Evolutionary conservation across 2,329 filamentous ascomycete genomes (phyloP).

Genomic region (Teratosphaeria gauchensis): DNA sequence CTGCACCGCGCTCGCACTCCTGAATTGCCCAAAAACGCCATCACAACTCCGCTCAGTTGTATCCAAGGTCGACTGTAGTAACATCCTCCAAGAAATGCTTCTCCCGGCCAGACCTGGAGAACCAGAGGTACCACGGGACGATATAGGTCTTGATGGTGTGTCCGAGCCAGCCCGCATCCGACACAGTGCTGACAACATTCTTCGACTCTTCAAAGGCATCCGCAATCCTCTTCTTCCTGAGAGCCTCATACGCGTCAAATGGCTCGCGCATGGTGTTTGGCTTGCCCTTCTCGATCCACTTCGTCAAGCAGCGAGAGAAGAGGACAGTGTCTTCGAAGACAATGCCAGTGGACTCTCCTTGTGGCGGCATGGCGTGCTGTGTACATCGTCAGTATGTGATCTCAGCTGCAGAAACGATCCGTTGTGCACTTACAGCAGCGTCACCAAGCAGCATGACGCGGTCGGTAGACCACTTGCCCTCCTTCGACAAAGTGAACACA

Average conservation of each 20-base stretch:
- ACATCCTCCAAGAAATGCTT: conserved; percentile 39
- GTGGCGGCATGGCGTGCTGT: conserved; percentile 41
- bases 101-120: conserved; percentile 31
- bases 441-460: conserved; percentile 37
- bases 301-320: conserved; percentile 35
- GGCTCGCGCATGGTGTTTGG: conserved; percentile 32
- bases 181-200: conserved; percentile 36
- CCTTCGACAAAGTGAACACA: conserved; percentile 35
- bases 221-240: conserved; percentile 36
- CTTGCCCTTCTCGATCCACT: conserved; percentile 32
- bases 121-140: conserved; percentile 41
- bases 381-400: conserved; percentile 1
- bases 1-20: background rate
- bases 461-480: conserved; percentile 36
- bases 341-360: conserved; percentile 42
- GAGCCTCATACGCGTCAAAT: conserved; percentile 39
- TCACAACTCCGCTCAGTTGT: background rate
- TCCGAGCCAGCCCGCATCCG: conserved; percentile 36
- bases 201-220: conserved; percentile 38
- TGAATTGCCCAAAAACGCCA: background rate
- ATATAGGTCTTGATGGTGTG: conserved; percentile 37
- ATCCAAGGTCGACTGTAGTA: conserved; percentile 20
- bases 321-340: conserved; percentile 45
- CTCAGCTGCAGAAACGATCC: background rate
- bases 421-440: conserved; percentile 27